A percentile compares a stretch with the other conserved stretches of the same genome.
phyloP scores from a whole-genome alignment of 768 basidiomycete genomes.

The Tylopilus cervinicoccineus region DNA sequence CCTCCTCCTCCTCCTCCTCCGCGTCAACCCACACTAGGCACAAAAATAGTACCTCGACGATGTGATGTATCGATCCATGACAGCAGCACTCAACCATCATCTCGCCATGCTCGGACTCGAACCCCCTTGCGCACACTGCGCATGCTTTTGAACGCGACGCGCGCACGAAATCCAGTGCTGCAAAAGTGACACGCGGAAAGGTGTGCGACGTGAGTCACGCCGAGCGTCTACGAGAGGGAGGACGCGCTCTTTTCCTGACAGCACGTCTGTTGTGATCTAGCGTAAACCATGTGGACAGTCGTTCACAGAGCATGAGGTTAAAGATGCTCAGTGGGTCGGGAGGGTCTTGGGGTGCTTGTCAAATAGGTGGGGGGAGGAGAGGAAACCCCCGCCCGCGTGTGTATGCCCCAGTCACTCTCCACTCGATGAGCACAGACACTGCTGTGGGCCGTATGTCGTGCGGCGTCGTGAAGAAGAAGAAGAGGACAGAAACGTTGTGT shows the following conservation, averaged over 20 bases:
- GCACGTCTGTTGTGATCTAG: constrained; percentile 17
- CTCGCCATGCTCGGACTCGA: background rate
- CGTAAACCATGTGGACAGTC: constrained; percentile 11
- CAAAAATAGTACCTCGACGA: constrained; percentile 26
- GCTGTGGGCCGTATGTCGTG: background rate
- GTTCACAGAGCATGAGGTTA: constrained; percentile 15
- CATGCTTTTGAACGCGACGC: constrained; percentile 38
- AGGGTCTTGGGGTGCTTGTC: background rate
- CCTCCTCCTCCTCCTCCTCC: background rate
- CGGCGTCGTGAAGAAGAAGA: constrained; percentile 11
- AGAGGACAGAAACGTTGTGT: constrained; percentile 9
- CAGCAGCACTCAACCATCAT: constrained; percentile 8
- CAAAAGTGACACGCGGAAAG: constrained; percentile 55
- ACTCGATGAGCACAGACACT: constrained; percentile 5
- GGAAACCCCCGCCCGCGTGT: background rate
- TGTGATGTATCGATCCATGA: constrained; percentile 11
- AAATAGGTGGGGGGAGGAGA: background rate
- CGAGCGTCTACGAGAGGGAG: constrained; percentile 44
- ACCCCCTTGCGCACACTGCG: constrained; percentile 3
- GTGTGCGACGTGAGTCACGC: constrained; percentile 39
- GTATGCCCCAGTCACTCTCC: constrained; percentile 8
- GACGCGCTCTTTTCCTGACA: constrained; percentile 36
- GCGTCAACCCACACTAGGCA: background rate
- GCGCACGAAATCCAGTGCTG: constrained; percentile 58
- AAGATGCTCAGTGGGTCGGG: too few species aligned